Percentiles rank a stretch among this genome's conserved stretches.
These are phyloP conservation scores for Epichloe glyceriae DNA, from an alignment of 2,329 filamentous ascomycete genomes.

Conservation along the genomic window DNA sequence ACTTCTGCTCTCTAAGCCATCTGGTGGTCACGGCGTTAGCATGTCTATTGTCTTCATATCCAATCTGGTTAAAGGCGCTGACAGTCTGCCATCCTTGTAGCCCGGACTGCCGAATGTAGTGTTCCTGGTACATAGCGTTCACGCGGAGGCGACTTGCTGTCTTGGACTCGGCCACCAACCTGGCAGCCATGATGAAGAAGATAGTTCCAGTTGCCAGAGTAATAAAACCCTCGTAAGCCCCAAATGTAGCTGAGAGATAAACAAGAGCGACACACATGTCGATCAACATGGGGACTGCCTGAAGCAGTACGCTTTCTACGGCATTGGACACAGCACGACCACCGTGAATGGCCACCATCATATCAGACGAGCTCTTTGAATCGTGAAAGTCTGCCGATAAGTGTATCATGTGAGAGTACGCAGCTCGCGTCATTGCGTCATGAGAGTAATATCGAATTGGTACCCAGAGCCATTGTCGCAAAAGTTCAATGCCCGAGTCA, in stretches of 20 bases:
- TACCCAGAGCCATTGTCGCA: conserved; percentile 43
- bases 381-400: conserved; percentile 50
- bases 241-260: conserved; percentile 46
- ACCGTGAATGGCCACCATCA: conserved; percentile 42
- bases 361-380: conserved; percentile 45
- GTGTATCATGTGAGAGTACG: conserved; percentile 46
- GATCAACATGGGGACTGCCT: conserved; percentile 45
- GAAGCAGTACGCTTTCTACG: conserved; percentile 45
- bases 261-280: conserved; percentile 46
- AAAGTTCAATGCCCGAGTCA: conserved; percentile 39
- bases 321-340: conserved; percentile 41
- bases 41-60: conserved; percentile 42
- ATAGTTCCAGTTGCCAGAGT: conserved; percentile 44
- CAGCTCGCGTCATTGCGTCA: conserved; percentile 38
- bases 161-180: conserved; percentile 37
- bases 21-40: conserved; percentile 32
- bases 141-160: conserved; percentile 36
- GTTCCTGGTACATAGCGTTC: conserved; percentile 40
- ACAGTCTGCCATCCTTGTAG: conserved; percentile 48
- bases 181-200: conserved; percentile 40
- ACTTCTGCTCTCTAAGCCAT: conserved; percentile 25
- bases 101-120: conserved; percentile 41
- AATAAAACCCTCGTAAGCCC: conserved; percentile 49
- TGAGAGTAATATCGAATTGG: conserved; percentile 45
- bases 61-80: conserved; percentile 45